phyloP scores from a whole-genome alignment of 352 stramenopile genomes.

The Peronospora destructor region DNA sequence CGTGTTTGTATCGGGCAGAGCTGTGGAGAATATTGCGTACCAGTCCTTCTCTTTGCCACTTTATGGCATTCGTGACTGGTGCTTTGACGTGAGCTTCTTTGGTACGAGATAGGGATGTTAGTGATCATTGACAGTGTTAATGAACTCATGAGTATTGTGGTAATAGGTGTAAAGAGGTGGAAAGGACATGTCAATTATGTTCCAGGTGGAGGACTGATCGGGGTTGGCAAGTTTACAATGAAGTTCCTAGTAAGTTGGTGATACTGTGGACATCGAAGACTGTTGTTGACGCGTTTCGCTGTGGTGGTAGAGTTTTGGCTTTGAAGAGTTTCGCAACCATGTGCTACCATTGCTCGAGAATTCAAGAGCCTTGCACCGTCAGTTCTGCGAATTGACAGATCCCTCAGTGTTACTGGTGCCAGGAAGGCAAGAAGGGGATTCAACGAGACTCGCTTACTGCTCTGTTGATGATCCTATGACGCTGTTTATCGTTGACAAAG shows the following conservation, averaged over 20 bases:
- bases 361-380: slow-evolving; percentile 43
- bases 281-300: not conserved
- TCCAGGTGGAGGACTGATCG: slow-evolving; percentile 57
- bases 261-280: not conserved
- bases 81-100: slow-evolving; percentile 51
- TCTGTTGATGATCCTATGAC: slow-evolving; percentile 60
- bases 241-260: slow-evolving; percentile 41
- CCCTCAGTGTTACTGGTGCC: slow-evolving; percentile 70
- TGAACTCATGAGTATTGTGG: not conserved
- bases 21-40: slow-evolving; percentile 34
- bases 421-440: slow-evolving; percentile 29
- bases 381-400: slow-evolving; percentile 43
- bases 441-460: slow-evolving; percentile 43
- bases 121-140: not conserved
- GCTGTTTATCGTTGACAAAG: slow-evolving; percentile 35
- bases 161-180: slow-evolving; percentile 52
- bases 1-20: slow-evolving; percentile 51
- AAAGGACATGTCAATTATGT: slow-evolving; percentile 62
- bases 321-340: slow-evolving; percentile 71
- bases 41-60: slow-evolving; percentile 72
- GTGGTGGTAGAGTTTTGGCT: slow-evolving; percentile 46
- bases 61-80: slow-evolving; percentile 71
- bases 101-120: slow-evolving; percentile 26
- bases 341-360: slow-evolving; percentile 50
- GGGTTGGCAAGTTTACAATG: slow-evolving; percentile 52